A percentile compares a stretch with the other conserved stretches of the same genome.
Evolutionary conservation across 176 grass and related monocot species (phyloP).

Genomic region (Canna indica): DNA sequence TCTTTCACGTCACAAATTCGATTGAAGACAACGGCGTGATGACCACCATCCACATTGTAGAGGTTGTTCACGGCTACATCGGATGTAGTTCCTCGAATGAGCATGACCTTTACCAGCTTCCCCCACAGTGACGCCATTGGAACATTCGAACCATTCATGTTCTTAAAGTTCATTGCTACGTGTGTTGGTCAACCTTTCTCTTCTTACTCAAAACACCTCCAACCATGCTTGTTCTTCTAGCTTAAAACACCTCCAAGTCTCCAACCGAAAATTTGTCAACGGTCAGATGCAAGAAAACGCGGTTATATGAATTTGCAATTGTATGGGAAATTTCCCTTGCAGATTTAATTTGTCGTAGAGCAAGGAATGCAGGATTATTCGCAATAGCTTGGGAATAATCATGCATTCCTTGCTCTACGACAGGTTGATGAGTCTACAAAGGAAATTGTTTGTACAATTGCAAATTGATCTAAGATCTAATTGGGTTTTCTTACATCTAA

Average conservation of each 20-base stretch:
- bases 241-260: no score
- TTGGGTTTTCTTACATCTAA: no score
- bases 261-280: no score
- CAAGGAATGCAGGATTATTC: slow-evolving; percentile 74
- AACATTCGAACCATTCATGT: not conserved
- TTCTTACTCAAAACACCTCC: no score
- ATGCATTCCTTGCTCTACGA: no score
- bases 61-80: slow-evolving; percentile 4
- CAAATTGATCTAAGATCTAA: no score
- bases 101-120: slow-evolving; percentile 1
- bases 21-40: slow-evolving; percentile 1
- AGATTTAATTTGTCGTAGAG: slow-evolving; percentile 71
- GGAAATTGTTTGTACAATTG: no score
- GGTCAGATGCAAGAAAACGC: slow-evolving; percentile 71
- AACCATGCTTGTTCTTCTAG: no score
- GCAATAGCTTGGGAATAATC: slow-evolving; percentile 75
- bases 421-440: no score
- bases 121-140: not conserved
- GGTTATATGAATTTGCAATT: slow-evolving; percentile 67
- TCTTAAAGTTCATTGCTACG: not conserved
- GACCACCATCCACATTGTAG: slow-evolving; percentile 16
- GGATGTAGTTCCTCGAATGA: not conserved
- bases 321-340: slow-evolving; percentile 81
- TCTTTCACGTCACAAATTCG: not conserved
- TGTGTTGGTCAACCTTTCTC: no score